These are phyloP conservation scores for Clohesyomyces aquaticus DNA, from an alignment of 495 filamentous ascomycete genomes.

Conservation along the genomic window DNA sequence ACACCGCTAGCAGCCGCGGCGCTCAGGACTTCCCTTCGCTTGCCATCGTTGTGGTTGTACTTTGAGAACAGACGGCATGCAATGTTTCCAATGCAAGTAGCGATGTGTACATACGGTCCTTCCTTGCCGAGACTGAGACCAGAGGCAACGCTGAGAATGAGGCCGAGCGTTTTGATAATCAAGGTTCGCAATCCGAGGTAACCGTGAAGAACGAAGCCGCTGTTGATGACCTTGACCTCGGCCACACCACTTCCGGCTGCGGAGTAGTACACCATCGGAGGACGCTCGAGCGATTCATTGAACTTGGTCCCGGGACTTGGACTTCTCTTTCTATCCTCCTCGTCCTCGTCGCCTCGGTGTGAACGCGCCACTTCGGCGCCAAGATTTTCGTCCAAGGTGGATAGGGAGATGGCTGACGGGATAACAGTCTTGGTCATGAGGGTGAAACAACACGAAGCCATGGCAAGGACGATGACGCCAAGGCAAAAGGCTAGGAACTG, in stretches of 20 bases:
- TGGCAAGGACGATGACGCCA: conserved; percentile 72
- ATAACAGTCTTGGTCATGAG: conserved; percentile 88
- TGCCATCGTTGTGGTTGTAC: conserved; percentile 91
- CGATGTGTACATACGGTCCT: conserved; percentile 96
- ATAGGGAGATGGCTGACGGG: conserved; percentile 80
- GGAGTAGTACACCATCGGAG: conserved; percentile 91
- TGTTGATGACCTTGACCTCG: conserved; percentile 96
- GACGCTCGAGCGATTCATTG: conserved; percentile 45
- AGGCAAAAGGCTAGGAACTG: conserved; percentile 75
- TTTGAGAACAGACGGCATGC: conserved; percentile 89
- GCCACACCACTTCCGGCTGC: conserved; percentile 96
- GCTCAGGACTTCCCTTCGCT: conserved; percentile 87
- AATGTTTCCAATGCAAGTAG: conserved; percentile 94
- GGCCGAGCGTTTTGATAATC: conserved; percentile 77
- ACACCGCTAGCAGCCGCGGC: conserved; percentile 92
- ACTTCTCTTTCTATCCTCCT: conserved; percentile 47
- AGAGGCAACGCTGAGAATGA: conserved; percentile 88
- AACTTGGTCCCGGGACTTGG: conserved; percentile 44
- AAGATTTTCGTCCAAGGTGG: conserved; percentile 86
- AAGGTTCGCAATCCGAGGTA: conserved; percentile 91
- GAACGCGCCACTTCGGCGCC: conserved; percentile 50
- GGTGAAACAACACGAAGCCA: conserved; percentile 75
- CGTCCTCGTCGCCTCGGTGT: conserved; percentile 29
- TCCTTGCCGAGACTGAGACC: conserved; percentile 95
- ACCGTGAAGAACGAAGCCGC: conserved; percentile 95